Evolutionary conservation across 306 rosid genomes (phyloP).

Genomic region (Phaseolus lunatus): DNA sequence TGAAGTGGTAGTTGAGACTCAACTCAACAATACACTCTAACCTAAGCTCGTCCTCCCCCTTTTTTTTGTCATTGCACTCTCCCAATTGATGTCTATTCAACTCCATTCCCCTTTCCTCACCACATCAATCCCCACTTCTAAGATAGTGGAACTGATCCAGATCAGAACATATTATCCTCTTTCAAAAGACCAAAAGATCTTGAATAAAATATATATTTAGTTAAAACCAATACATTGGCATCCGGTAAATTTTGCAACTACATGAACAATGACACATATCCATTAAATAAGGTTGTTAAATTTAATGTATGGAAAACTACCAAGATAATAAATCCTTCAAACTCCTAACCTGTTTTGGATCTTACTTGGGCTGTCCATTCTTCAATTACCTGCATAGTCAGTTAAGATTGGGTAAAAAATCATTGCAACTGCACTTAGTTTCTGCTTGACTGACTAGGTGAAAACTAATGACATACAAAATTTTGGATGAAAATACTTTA

Average conservation of each 20-base stretch:
- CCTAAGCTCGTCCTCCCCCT: background rate
- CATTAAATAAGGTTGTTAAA: slow-evolving; percentile 22
- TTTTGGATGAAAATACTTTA: slow-evolving; percentile 22
- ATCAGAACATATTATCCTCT: background rate
- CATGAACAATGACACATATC: slow-evolving; percentile 27
- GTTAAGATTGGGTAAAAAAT: slow-evolving; percentile 25
- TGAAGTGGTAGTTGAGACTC: background rate
- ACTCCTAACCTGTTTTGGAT: slow-evolving; percentile 71
- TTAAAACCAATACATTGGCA: background rate
- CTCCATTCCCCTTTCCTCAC: slow-evolving; percentile 28
- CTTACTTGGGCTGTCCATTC: slow-evolving; percentile 90
- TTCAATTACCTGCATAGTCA: slow-evolving; percentile 69
- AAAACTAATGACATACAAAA: slow-evolving; percentile 10
- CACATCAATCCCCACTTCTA: slow-evolving; percentile 17
- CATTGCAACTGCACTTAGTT: slow-evolving; percentile 22
- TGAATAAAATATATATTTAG: background rate
- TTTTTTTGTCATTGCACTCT: slow-evolving; percentile 12
- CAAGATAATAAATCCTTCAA: slow-evolving; percentile 33
- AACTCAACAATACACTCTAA: slow-evolving; percentile 5
- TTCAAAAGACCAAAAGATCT: background rate
- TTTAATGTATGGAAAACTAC: background rate
- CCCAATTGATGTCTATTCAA: slow-evolving; percentile 19
- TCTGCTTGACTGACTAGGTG: background rate
- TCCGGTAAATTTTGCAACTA: slow-evolving; percentile 15
- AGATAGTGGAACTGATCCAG: slow-evolving; percentile 25